Base-by-base conservation (phyloP, 768 basidiomycete genomes). In the Tricholoma saponaceum region DNA sequence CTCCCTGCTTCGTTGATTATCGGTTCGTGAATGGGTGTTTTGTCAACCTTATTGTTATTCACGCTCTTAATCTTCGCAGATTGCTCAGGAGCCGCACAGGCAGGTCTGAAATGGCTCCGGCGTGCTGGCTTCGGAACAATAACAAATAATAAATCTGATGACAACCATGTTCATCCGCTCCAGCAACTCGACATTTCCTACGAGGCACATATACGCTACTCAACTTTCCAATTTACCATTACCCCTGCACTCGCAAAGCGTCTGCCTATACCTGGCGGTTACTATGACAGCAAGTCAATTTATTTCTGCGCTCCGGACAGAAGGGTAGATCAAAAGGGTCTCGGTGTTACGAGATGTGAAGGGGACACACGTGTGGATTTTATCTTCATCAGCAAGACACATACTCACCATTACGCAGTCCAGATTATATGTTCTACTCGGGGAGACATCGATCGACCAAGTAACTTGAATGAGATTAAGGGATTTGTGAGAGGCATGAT, bases 31-130 rank as follows among this genome's bases (percentile, higher is more conserved):
- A 26, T 16, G 13, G 16, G 5, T 14, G 5, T 26, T 14, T 16
- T 25, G 1, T 8, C 1, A 14, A 2, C n/a, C 4, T n/a, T 16
- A 4, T 47, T 25, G 13, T 14, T 26, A 14, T 4, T 16, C 12
- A 26, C 10, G 23, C 13, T 7, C 6, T 20, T 4, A 5, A 43
- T 37, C n/a, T 20, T 13, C 23, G 10, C 37, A 73, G 73, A 74
- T 57, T 71, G 70, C 52, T 70, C 71, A 3, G 73, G 73, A 1
- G 57, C 66, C 8, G 54, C 67, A 5, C 60, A 64, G 26, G 63
- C 64, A 8, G 72, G 68, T 20, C 23, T 64, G 0, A 69, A 66
- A 43, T 70, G 67, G 67, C 59, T 74, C 6, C 54, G 59, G 23
- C 60, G 57, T 20, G 58, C 62, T 5, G 64, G 65, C n/a, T 70